These are phyloP conservation scores for Neofusicoccum cordaticola DNA, from an alignment of 2,329 filamentous ascomycete species.

Conservation along the genomic window DNA sequence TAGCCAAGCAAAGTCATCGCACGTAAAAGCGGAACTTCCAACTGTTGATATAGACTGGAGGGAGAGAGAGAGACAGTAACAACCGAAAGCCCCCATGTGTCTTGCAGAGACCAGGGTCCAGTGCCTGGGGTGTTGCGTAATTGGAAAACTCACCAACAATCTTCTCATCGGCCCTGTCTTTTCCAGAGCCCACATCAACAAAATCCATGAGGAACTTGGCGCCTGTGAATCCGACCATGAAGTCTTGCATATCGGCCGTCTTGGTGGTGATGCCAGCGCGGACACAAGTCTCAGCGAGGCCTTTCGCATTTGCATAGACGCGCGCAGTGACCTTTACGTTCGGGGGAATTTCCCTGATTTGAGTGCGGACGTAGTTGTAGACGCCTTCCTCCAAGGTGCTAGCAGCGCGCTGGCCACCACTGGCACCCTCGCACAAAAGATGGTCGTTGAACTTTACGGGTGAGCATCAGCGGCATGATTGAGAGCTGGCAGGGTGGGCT, in stretches of 20 bases:
- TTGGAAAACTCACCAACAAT: constrained; percentile 44
- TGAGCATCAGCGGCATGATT: not conserved
- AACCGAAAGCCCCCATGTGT: not conserved
- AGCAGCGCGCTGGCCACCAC: constrained; percentile 54
- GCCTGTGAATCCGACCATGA: constrained; percentile 55
- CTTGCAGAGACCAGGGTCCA: no score
- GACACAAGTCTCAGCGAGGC: constrained; percentile 48
- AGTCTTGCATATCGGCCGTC: constrained; percentile 46
- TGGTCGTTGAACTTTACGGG: constrained; percentile 46
- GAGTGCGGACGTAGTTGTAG: constrained; percentile 40
- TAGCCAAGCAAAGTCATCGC: not conserved
- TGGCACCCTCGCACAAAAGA: constrained; percentile 48
- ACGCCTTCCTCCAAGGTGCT: constrained; percentile 46
- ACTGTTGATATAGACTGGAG: no score
- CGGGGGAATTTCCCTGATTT: constrained; percentile 34
- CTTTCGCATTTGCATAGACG: constrained; percentile 54
- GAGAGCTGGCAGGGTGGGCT: not conserved
- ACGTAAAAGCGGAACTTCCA: no score
- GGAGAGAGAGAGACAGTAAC: not conserved
- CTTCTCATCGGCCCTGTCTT: constrained; percentile 48
- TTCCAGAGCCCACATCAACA: constrained; percentile 47
- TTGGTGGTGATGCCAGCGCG: constrained; percentile 46
- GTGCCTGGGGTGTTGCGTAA: no score
- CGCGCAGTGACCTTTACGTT: constrained; percentile 49
- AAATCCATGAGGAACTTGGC: constrained; percentile 46